A percentile compares a stretch with the other conserved stretches of the same genome.
phyloP scores from a whole-genome alignment of 192 early-diverging fungal genomes.

The Lobulomyces angularis region DNA sequence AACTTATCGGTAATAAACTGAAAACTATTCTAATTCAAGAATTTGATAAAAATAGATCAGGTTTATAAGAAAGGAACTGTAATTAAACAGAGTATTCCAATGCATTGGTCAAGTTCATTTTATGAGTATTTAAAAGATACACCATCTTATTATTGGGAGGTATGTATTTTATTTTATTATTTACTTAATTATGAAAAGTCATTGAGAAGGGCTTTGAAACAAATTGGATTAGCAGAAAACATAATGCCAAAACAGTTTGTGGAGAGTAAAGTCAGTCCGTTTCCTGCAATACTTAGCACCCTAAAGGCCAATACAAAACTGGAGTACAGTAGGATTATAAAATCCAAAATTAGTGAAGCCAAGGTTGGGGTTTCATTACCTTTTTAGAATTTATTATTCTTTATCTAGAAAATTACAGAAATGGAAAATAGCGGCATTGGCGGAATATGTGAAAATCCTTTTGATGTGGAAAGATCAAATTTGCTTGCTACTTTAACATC shows the following conservation, averaged over 20 bases:
- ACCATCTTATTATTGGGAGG: constrained; percentile 47
- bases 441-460: too few relatives aligned
- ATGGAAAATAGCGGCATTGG: too few relatives aligned
- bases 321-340: too few relatives aligned
- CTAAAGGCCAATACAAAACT: too few relatives aligned
- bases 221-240: too few relatives aligned
- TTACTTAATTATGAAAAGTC: background rate
- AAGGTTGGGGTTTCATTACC: too few relatives aligned
- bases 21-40: constrained; percentile 8
- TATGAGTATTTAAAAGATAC: constrained; percentile 49
- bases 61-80: constrained; percentile 12
- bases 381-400: too few relatives aligned
- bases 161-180: constrained; percentile 6
- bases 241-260: constrained; percentile 6
- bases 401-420: too few relatives aligned
- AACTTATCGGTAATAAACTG: constrained; percentile 41
- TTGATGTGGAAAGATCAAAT: too few relatives aligned
- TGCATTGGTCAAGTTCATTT: constrained; percentile 41
- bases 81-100: constrained; percentile 26
- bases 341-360: too few relatives aligned
- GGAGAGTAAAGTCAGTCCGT: constrained; percentile 3
- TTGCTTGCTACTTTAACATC: too few relatives aligned
- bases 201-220: constrained; percentile 1
- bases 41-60: constrained; percentile 18
- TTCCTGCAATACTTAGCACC: background rate